Evolutionary conservation across 805 yeast genomes (phyloP).

Genomic region (Barnettozyma siamensis): DNA sequence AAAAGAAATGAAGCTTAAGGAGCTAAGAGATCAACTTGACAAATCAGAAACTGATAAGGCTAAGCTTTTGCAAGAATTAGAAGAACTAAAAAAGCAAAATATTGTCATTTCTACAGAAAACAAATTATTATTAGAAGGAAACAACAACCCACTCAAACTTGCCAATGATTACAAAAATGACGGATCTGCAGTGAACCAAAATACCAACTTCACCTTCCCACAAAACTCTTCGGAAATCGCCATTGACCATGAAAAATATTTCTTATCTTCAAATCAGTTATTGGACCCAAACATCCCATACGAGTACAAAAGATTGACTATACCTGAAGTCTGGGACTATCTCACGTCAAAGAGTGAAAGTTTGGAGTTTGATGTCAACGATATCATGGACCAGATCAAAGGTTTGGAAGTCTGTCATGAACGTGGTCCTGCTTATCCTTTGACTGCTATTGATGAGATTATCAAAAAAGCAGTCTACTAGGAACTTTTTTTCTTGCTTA

Average conservation of each 20-base stretch:
- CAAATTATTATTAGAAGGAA: constrained; percentile 40
- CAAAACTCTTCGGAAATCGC: constrained; percentile 4
- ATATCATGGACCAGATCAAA: constrained; percentile 50
- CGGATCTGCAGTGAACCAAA: constrained; percentile 4
- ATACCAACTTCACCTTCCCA: constrained; percentile 10
- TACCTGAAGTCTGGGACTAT: constrained; percentile 83
- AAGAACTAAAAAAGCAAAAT: constrained; percentile 48
- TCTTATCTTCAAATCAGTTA: constrained; percentile 14
- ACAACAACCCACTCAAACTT: constrained; percentile 9
- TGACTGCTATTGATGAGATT: constrained; percentile 37
- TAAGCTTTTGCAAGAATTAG: constrained; percentile 41
- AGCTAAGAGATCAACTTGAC: constrained; percentile 51
- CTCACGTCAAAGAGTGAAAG: constrained; percentile 44
- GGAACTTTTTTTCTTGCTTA: not conserved
- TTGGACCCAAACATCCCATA: constrained; percentile 22
- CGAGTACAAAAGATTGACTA: constrained; percentile 47
- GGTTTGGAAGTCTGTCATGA: constrained; percentile 79
- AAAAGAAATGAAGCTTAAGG: constrained; percentile 81
- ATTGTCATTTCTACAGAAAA: constrained; percentile 57
- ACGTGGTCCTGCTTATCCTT: constrained; percentile 62
- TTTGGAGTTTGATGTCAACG: constrained; percentile 46
- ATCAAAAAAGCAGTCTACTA: constrained; percentile 13
- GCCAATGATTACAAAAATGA: not conserved
- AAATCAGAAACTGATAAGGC: constrained; percentile 52
- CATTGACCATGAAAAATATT: constrained; percentile 4